phyloP scores from a whole-genome alignment of 2,329 filamentous ascomycete species.

The Escovopsis sp. region DNA sequence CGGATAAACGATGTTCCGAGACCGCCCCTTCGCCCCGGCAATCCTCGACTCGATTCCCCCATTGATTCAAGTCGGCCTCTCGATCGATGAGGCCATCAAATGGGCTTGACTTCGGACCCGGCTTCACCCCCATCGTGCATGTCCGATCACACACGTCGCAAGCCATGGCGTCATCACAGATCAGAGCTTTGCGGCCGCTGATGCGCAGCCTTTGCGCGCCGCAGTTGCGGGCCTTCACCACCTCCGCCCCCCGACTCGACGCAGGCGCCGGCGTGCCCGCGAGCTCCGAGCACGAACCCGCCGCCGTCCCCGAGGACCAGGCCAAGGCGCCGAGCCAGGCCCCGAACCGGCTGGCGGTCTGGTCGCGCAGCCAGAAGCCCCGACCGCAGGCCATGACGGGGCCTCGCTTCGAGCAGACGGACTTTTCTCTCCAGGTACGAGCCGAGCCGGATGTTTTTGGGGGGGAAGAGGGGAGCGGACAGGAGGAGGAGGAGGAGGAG shows the following conservation, averaged over 20 bases:
- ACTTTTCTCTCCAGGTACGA: conserved; percentile 75
- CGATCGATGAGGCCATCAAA: not conserved
- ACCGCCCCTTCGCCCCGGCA: not conserved
- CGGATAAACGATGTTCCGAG: conserved; percentile 1
- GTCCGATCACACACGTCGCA: conserved; percentile 6
- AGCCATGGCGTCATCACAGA: conserved; percentile 30
- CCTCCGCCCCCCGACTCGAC: conserved; percentile 33
- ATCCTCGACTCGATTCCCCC: too few species aligned
- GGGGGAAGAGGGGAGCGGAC: not conserved
- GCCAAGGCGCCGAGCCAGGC: conserved; percentile 53
- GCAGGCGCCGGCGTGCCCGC: conserved; percentile 25
- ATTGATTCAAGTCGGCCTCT: too few species aligned
- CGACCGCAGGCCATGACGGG: conserved; percentile 78
- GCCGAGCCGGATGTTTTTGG: not conserved
- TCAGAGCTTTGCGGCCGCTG: conserved; percentile 29
- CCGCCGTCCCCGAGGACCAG: conserved; percentile 24
- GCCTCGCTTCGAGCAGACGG: conserved; percentile 92
- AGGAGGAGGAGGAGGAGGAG: too few species aligned
- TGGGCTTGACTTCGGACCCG: not conserved
- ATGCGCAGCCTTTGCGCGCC: conserved; percentile 29
- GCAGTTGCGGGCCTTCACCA: conserved; percentile 30
- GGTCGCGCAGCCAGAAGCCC: conserved; percentile 76
- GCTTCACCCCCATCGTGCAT: conserved; percentile 3
- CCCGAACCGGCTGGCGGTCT: conserved; percentile 68
- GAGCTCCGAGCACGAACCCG: conserved; percentile 16